Conservation (phyloP, 2,329 filamentous ascomycete genomes). For the Talaromyces rugulosus region DNA sequence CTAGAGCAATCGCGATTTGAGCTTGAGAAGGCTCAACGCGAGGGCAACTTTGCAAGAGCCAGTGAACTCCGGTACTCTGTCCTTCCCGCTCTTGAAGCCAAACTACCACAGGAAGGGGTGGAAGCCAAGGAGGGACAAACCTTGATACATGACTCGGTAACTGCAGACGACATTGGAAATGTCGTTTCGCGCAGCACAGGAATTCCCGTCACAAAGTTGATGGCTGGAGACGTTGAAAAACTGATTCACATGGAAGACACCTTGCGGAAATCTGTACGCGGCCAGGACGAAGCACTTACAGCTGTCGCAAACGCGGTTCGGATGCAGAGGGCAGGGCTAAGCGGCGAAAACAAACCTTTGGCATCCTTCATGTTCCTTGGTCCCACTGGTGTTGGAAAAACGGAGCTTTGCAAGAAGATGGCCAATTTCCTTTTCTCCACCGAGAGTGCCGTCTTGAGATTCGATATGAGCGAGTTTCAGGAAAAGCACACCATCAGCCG, state of each 20-base stretch:
- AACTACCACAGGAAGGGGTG: constrained; percentile 69
- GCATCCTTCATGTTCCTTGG: constrained; percentile 98
- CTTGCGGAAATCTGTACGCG: constrained; percentile 75
- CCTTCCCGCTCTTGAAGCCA: constrained; percentile 76
- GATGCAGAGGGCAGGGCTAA: constrained; percentile 87
- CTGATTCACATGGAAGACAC: constrained; percentile 93
- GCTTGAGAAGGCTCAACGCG: constrained; percentile 79
- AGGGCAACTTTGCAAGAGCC: constrained; percentile 85
- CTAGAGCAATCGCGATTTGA: constrained; percentile 81
- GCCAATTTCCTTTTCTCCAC: constrained; percentile 91
- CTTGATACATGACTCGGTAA: constrained; percentile 91
- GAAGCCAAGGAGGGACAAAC: constrained; percentile 50
- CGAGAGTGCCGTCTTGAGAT: constrained; percentile 82
- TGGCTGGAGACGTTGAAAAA: constrained; percentile 90
- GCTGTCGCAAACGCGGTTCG: constrained; percentile 90
- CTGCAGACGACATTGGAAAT: constrained; percentile 84
- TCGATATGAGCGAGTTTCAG: constrained; percentile 98
- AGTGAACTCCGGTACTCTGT: constrained; percentile 84
- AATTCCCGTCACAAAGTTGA: constrained; percentile 88
- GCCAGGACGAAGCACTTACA: constrained; percentile 88
- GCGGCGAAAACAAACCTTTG: constrained; percentile 83
- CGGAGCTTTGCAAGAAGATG: constrained; percentile 93
- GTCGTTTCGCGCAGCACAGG: constrained; percentile 90
- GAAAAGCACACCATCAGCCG: constrained; percentile 95
- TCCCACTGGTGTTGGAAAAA: constrained; percentile 95